Percentiles rank a stretch among this genome's conserved stretches.
Conservation (phyloP, 805 yeast genomes). For the Starmerella sp. region DNA sequence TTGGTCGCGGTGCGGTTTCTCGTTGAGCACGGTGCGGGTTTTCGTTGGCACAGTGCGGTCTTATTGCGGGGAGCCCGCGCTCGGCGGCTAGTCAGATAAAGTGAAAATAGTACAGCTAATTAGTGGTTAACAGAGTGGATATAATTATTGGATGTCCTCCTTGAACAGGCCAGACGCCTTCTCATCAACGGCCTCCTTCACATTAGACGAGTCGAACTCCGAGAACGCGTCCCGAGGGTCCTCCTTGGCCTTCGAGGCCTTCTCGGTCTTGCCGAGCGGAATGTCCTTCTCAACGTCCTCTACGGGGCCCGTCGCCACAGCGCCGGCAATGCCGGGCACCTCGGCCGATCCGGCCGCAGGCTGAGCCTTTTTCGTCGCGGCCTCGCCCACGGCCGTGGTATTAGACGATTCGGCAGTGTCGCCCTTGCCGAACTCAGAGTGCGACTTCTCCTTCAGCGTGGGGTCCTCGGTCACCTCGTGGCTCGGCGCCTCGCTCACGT, state of each 20-base stretch:
- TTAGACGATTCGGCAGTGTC: not conserved
- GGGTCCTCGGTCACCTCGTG: not conserved
- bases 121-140: not conserved
- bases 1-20: too few species aligned
- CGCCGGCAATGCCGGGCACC: conserved; percentile 11
- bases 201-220: conserved; percentile 25
- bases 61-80: too few species aligned
- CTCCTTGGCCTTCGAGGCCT: not conserved
- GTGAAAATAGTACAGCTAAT: conserved; percentile 3
- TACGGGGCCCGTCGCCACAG: conserved; percentile 5
- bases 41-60: too few species aligned
- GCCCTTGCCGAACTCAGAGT: not conserved
- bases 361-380: conserved; percentile 3
- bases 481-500: not conserved
- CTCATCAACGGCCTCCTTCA: conserved; percentile 14
- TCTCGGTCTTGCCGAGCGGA: conserved; percentile 8
- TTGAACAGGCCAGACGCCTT: conserved; percentile 21
- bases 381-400: not conserved
- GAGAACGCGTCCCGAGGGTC: conserved; percentile 16
- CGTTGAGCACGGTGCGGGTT: too few species aligned
- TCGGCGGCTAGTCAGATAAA: not conserved
- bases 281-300: conserved; percentile 11
- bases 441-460: not conserved
- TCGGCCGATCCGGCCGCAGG: not conserved
- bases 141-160: conserved; percentile 21